Base-by-base conservation (phyloP, 169 alveolate species). In the Plasmodium sp. region DNA sequence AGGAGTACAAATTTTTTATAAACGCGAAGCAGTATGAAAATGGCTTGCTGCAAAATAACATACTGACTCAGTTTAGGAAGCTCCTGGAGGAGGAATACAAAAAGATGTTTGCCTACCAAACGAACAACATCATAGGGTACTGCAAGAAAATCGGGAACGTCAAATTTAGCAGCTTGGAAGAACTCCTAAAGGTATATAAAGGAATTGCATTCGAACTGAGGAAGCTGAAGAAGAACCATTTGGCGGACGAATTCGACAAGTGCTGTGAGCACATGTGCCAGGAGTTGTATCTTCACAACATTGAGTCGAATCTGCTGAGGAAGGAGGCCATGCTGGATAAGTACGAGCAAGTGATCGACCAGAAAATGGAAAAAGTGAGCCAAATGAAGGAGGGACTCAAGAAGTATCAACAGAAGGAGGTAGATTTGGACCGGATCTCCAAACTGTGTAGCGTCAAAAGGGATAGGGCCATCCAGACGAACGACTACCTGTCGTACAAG, bases 181-280 rank as follows among this genome's bases (percentile, higher is more conserved):
- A 81, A 48, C 34, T 92, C 48, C 71, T 92, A 81, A 92, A 92
- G 58, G 92, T 92, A n/a, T 92, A 92, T 43, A 92, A 92, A 92
- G 77, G 62, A 5, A 92, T 92, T 36, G 77, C 95, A 14, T 81
- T 33, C 41, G 95, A 92, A 51, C 39, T 92, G 36, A 81, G 81
- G 22, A 92, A 82, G 73, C 33, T 92, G 45, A 92, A 82, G 41
- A 81, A 81, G 48, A 81, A 72, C 12, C 92, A 81, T 48, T 51
- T 92, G 54, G 95, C 95, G 12, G 56, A 92, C 31, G 95, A 62
- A 27, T 92, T 92, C 54, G 95, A 92, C 51, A 92, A 92, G 75
- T 92, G 95, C 22, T 92, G 95, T 92, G 95, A 81, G 34, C 72
- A 92, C 82, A 92, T 92, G 95, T 92, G 95, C 6, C 92, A 92